Percentiles rank a stretch among this genome's conserved stretches.
These are phyloP conservation scores for Globisporangium uncinulatum DNA, from an alignment of 352 stramenopile species.

Conservation along the genomic window DNA sequence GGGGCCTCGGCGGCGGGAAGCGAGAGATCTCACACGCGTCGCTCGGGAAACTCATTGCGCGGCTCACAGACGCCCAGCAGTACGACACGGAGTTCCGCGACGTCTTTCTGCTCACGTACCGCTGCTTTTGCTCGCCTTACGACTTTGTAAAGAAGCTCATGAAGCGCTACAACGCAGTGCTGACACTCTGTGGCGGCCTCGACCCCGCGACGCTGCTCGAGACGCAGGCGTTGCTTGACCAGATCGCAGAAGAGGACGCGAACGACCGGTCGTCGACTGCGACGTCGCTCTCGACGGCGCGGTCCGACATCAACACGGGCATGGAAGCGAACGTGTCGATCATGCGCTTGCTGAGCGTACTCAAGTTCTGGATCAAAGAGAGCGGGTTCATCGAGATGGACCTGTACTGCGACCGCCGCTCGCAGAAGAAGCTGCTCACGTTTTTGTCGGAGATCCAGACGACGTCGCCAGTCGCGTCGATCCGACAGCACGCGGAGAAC, in stretches of 20 bases:
- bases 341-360: slow-evolving; percentile 79
- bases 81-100: slow-evolving; percentile 85
- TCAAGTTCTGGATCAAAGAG: slow-evolving; percentile 89
- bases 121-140: slow-evolving; percentile 76
- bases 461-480: slow-evolving; percentile 68
- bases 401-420: slow-evolving; percentile 49
- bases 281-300: slow-evolving; percentile 61
- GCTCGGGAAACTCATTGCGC: slow-evolving; percentile 76
- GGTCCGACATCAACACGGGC: slow-evolving; percentile 72
- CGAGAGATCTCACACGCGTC: slow-evolving; percentile 85
- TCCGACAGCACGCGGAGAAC: slow-evolving; percentile 67
- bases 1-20: slow-evolving; percentile 50
- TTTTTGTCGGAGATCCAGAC: slow-evolving; percentile 75
- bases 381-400: slow-evolving; percentile 81
- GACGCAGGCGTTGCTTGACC: slow-evolving; percentile 56
- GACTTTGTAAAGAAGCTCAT: slow-evolving; percentile 87
- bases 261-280: slow-evolving; percentile 46
- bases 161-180: slow-evolving; percentile 77
- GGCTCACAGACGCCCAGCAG: slow-evolving; percentile 79
- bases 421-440: slow-evolving; percentile 68
- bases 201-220: slow-evolving; percentile 48
- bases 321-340: slow-evolving; percentile 84
- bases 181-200: slow-evolving; percentile 45
- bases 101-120: slow-evolving; percentile 79
- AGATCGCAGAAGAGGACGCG: slow-evolving; percentile 64